These are phyloP conservation scores for Saposhnikovia divaricata DNA, from an alignment of 129 eudicot genomes.

Conservation along the genomic window DNA sequence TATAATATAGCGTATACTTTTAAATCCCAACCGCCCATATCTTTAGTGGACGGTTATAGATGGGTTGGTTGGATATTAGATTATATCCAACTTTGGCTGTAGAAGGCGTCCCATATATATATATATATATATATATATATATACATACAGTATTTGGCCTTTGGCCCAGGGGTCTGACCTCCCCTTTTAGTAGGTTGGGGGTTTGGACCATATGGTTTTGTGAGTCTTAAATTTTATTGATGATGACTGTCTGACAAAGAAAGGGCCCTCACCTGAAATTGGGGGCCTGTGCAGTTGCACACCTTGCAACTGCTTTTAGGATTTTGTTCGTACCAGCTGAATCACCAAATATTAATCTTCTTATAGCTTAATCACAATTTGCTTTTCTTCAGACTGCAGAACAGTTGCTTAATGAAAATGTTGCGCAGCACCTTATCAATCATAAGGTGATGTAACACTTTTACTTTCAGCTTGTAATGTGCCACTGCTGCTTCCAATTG, in stretches of 20 bases:
- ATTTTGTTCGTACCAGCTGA: background rate
- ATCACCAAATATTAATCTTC: background rate
- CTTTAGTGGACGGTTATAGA: too few species aligned
- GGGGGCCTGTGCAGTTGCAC: background rate
- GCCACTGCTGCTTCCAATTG: slow-evolving; percentile 10
- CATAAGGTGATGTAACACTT: slow-evolving; percentile 58
- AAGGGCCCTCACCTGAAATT: background rate
- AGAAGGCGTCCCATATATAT: too few species aligned
- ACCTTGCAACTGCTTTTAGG: background rate
- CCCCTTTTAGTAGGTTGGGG: background rate
- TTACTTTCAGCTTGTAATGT: background rate
- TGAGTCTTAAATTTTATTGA: background rate
- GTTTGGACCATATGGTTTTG: background rate
- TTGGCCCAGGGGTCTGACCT: background rate
- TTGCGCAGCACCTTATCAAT: slow-evolving; percentile 63
- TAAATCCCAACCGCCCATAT: too few species aligned
- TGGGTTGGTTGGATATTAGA: too few species aligned
- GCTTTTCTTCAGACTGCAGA: slow-evolving; percentile 70
- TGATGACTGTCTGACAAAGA: background rate
- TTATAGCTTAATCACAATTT: background rate
- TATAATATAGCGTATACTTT: too few species aligned
- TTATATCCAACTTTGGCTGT: too few species aligned
- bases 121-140: too few species aligned
- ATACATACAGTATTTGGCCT: background rate
- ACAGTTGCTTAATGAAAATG: slow-evolving; percentile 73